Percentiles rank a stretch among this genome's conserved stretches.
Evolutionary conservation across 169 alveolate genomes (phyloP).

Genomic region (Haemoproteus tartakovskyi): DNA sequence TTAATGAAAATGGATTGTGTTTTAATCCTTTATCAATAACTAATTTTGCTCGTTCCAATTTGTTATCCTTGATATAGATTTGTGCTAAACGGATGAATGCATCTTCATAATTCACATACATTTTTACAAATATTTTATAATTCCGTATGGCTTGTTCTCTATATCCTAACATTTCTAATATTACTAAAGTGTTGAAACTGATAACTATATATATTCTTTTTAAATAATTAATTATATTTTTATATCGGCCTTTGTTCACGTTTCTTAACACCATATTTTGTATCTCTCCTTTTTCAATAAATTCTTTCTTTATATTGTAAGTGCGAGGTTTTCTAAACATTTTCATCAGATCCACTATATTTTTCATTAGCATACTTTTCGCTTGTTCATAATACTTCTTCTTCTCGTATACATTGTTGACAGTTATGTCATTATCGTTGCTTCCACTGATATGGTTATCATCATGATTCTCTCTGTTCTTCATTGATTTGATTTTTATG

Average conservation of each 20-base stretch:
- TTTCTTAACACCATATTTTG: too few relatives aligned
- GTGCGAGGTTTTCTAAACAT: too few relatives aligned
- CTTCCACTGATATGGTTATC: too few relatives aligned
- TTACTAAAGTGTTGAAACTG: slow-evolving; percentile 16
- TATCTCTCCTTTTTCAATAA: slow-evolving; percentile 4
- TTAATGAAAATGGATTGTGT: slow-evolving; percentile 5
- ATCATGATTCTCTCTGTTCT: too few relatives aligned
- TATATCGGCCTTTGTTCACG: slow-evolving; percentile 11
- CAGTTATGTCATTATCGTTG: too few relatives aligned
- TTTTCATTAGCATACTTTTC: too few relatives aligned
- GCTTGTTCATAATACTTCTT: too few relatives aligned
- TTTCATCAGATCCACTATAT: too few relatives aligned
- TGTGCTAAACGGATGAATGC: slow-evolving; percentile 43
- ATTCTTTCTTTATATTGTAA: too few relatives aligned
- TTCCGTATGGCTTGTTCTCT: slow-evolving; percentile 5
- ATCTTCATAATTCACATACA: slow-evolving; percentile 31
- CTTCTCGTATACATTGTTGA: too few relatives aligned
- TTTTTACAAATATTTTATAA: slow-evolving; percentile 24
- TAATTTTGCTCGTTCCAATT: slow-evolving; percentile 22
- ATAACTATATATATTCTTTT: slow-evolving; percentile 27
- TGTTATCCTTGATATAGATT: slow-evolving; percentile 24
- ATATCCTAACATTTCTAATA: slow-evolving; percentile 29
- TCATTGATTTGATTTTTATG: too few relatives aligned
- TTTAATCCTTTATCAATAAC: slow-evolving; percentile 28
- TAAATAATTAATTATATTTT: slow-evolving; percentile 30